phyloP scores from a whole-genome alignment of 164 flowering plant genomes.

The Warburgia ugandensis region DNA sequence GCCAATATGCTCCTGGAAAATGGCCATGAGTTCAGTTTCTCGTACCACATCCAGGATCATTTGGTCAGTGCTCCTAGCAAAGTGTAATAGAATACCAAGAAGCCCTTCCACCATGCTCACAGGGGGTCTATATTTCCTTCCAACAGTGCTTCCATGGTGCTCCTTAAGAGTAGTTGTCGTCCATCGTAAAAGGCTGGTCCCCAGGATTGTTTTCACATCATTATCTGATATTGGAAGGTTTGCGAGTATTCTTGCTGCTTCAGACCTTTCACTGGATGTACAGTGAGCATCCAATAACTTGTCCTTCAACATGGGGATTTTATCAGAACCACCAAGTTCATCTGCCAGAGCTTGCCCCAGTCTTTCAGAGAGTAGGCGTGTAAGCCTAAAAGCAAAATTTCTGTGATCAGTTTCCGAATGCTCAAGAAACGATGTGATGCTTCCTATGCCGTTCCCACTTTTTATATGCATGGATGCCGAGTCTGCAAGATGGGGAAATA shows the following conservation, averaged over 20 bases:
- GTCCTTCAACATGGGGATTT: constrained; percentile 30
- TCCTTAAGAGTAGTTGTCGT: constrained; percentile 28
- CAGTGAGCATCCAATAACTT: constrained; percentile 25
- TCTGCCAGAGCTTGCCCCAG: constrained; percentile 29
- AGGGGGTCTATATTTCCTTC: constrained; percentile 19
- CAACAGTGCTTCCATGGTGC: constrained; percentile 11
- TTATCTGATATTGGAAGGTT: constrained; percentile 40
- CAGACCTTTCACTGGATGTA: constrained; percentile 33
- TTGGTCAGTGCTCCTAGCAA: constrained; percentile 28
- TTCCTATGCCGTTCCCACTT: constrained; percentile 33
- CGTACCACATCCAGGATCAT: constrained; percentile 19
- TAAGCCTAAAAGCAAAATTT: constrained; percentile 33
- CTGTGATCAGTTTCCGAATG: constrained; percentile 38
- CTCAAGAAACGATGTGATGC: constrained; percentile 30
- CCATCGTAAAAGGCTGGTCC: constrained; percentile 33
- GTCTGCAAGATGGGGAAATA: constrained; percentile 25
- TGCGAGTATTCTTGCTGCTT: constrained; percentile 49
- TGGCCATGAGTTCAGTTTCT: constrained; percentile 31
- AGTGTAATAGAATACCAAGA: constrained; percentile 47
- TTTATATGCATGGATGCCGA: constrained; percentile 34
- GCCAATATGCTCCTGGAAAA: constrained; percentile 31
- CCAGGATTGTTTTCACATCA: constrained; percentile 39
- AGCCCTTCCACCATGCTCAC: constrained; percentile 45
- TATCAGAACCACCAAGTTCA: constrained; percentile 28
- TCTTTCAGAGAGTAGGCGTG: constrained; percentile 35